Conservation (phyloP, 2,329 filamentous ascomycete species). For the Colletotrichum sojae region DNA sequence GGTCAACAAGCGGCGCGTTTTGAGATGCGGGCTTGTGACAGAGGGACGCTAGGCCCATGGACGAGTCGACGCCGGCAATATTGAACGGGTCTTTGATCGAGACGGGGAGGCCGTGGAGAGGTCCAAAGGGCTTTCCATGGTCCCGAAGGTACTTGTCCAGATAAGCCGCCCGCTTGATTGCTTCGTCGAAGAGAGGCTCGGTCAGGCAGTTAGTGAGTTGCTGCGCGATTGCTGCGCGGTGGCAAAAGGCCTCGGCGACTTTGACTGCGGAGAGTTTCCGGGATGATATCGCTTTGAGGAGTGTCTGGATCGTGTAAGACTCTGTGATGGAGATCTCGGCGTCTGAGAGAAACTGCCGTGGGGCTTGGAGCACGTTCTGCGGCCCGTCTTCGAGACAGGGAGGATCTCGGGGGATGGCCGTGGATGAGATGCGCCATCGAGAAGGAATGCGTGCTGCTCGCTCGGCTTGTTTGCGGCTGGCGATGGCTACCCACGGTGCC, state of each 20-base stretch:
- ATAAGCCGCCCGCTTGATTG: constrained; percentile 60
- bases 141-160: constrained; percentile 62
- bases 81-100: constrained; percentile 63
- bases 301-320: not conserved
- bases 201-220: constrained; percentile 69
- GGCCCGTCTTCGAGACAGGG: constrained; percentile 14
- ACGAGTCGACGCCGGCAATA: constrained; percentile 61
- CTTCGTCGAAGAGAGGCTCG: constrained; percentile 66
- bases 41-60: constrained; percentile 54
- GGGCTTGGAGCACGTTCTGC: constrained; percentile 24
- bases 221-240: constrained; percentile 61
- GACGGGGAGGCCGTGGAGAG: constrained; percentile 74
- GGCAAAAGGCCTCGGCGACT: constrained; percentile 31
- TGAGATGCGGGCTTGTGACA: constrained; percentile 49
- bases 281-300: constrained; percentile 14
- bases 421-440: constrained; percentile 19
- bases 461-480: constrained; percentile 31
- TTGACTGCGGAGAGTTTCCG: constrained; percentile 3
- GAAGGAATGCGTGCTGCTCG: constrained; percentile 23
- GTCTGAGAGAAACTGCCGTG: constrained; percentile 18
- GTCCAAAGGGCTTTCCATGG: constrained; percentile 63
- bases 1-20: constrained; percentile 47
- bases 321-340: constrained; percentile 30
- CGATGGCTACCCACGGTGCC: constrained; percentile 25
- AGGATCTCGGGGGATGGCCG: constrained; percentile 18